phyloP scores from a whole-genome alignment of 768 basidiomycete genomes.

The Pleurotus cornucopiae region DNA sequence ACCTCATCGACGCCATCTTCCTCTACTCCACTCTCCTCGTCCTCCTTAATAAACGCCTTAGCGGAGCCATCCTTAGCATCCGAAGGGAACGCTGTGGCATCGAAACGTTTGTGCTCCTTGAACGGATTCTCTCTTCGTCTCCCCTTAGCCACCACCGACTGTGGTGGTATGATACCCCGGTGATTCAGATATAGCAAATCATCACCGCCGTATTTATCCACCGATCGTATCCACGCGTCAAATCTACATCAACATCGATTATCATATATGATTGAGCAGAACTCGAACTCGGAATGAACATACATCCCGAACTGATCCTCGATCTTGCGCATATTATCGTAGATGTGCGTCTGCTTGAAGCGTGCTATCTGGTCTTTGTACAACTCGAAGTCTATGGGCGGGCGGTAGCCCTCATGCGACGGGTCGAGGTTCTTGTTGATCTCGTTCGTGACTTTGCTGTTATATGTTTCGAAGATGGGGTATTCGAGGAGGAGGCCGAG shows the following conservation, averaged over 20 bases:
- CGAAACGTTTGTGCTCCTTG: constrained; percentile 64
- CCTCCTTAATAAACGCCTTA: constrained; percentile 25
- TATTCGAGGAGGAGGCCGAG: constrained; percentile 89
- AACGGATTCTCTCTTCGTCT: constrained; percentile 58
- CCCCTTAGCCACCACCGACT: constrained; percentile 61
- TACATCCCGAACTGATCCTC: constrained; percentile 79
- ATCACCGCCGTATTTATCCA: constrained; percentile 72
- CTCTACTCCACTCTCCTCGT: constrained; percentile 24
- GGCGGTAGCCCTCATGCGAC: constrained; percentile 59
- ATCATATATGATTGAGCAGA: neutral
- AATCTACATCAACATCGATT: constrained; percentile 44
- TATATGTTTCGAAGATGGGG: constrained; percentile 79
- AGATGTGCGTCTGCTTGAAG: constrained; percentile 87
- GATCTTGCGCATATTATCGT: constrained; percentile 78
- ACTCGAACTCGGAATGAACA: constrained; percentile 24
- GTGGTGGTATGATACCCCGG: constrained; percentile 70
- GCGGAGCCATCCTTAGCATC: constrained; percentile 25
- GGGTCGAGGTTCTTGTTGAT: constrained; percentile 50
- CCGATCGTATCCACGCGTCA: constrained; percentile 77
- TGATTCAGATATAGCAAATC: constrained; percentile 79
- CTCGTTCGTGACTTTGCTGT: constrained; percentile 41
- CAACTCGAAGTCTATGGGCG: constrained; percentile 66
- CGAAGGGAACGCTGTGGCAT: constrained; percentile 50
- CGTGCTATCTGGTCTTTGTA: constrained; percentile 64
- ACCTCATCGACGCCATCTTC: constrained; percentile 23